Conservation (phyloP, 177 flowering plant genomes). For the Telopea speciosissima region DNA sequence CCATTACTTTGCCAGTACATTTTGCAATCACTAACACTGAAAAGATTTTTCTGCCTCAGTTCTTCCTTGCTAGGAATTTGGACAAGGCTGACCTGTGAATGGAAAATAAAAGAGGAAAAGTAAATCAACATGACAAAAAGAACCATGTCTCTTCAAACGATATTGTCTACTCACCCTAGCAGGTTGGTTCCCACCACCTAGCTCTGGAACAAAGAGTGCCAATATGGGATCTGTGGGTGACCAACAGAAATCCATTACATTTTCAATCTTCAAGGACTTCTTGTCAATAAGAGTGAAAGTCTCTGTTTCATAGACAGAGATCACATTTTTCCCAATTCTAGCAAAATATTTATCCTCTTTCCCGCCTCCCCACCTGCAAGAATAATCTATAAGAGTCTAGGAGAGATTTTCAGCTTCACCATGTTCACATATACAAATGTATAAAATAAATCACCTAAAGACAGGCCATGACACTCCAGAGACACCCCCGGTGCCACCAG, state of each 20-base stretch:
- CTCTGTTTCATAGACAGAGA: conserved; percentile 94
- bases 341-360: conserved; percentile 91
- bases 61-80: conserved; percentile 92
- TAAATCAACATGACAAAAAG: neutral
- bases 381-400: neutral
- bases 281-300: conserved; percentile 85
- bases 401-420: neutral
- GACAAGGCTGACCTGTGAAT: conserved; percentile 69
- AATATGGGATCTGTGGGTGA: conserved; percentile 93
- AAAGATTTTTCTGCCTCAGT: conserved; percentile 91
- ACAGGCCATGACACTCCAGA: conserved; percentile 92
- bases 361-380: conserved; percentile 90
- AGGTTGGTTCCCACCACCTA: conserved; percentile 97
- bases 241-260: conserved; percentile 89
- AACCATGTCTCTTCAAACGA: neutral
- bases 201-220: conserved; percentile 93
- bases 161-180: conserved; percentile 59
- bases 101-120: neutral
- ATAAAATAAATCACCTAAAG: conserved; percentile 50
- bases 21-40: conserved; percentile 95
- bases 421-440: neutral
- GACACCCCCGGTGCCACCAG: conserved; percentile 84
- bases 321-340: conserved; percentile 74
- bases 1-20: conserved; percentile 99
- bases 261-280: conserved; percentile 87